Evolutionary conservation across 192 early-diverging fungal genomes (phyloP).

Genomic region (Phycomyces blakesleeanus): DNA sequence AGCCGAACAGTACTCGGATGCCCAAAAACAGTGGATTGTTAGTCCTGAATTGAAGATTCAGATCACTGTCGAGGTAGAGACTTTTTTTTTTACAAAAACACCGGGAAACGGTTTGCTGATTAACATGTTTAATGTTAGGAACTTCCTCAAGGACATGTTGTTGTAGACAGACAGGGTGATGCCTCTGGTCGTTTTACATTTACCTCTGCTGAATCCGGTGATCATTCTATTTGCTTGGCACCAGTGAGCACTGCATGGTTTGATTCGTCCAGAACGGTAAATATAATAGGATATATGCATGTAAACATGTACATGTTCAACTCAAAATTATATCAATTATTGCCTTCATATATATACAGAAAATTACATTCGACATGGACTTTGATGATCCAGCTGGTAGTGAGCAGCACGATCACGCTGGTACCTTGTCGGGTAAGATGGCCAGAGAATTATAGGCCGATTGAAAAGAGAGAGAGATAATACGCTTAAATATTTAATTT

Average conservation of each 20-base stretch:
- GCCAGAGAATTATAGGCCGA: neutral
- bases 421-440: constrained; percentile 33
- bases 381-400: constrained; percentile 39
- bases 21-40: constrained; percentile 52
- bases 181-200: constrained; percentile 85
- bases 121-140: constrained; percentile 32
- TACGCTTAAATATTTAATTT: neutral
- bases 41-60: constrained; percentile 62
- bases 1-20: constrained; percentile 77
- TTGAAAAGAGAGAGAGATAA: neutral
- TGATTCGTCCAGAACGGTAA: constrained; percentile 61
- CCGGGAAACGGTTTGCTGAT: neutral
- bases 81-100: neutral
- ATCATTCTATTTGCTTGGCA: constrained; percentile 89
- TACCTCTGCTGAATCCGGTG: constrained; percentile 81
- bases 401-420: constrained; percentile 29
- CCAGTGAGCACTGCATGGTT: constrained; percentile 68
- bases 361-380: constrained; percentile 44
- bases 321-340: neutral
- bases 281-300: constrained; percentile 5
- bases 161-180: constrained; percentile 78
- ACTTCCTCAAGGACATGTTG: constrained; percentile 38
- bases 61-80: constrained; percentile 68
- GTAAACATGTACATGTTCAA: neutral
- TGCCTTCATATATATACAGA: constrained; percentile 28